A percentile compares a stretch with the other conserved stretches of the same genome.
These are phyloP conservation scores for Chrysoporthe cubensis DNA, from an alignment of 2,329 filamentous ascomycete genomes.

Conservation along the genomic window DNA sequence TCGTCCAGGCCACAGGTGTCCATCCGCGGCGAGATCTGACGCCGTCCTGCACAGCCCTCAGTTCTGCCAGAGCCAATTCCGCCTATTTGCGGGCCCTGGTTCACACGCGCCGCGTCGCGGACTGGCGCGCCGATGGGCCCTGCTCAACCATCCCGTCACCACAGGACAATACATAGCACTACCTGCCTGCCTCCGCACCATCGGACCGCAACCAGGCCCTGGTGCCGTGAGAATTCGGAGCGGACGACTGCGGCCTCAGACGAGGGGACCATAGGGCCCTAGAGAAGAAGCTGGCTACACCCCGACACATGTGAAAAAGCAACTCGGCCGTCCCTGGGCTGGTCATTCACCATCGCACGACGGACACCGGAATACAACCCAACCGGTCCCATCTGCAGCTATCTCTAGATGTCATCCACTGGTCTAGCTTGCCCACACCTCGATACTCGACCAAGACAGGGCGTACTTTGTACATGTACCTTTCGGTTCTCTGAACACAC, in stretches of 20 bases:
- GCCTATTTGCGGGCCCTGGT: background rate
- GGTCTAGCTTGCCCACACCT: background rate
- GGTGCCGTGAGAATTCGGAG: slow-evolving; percentile 1
- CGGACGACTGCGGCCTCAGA: background rate
- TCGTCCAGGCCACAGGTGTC: background rate
- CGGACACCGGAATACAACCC: slow-evolving; percentile 25
- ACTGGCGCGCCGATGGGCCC: slow-evolving; percentile 4
- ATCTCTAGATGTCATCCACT: slow-evolving; percentile 24
- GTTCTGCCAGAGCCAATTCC: background rate
- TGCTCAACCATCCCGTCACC: background rate
- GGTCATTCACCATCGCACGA: slow-evolving; percentile 15
- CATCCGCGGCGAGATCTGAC: background rate
- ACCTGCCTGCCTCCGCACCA: background rate
- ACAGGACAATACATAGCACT: background rate
- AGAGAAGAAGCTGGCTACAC: background rate
- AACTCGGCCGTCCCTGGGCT: background rate
- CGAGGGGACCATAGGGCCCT: background rate
- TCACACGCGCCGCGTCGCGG: background rate
- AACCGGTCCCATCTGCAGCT: slow-evolving; percentile 17
- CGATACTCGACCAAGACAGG: slow-evolving; percentile 1
- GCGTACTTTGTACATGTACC: slow-evolving; percentile 21
- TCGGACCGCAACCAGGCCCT: background rate
- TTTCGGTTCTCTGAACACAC: slow-evolving; percentile 19
- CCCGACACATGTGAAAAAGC: background rate
- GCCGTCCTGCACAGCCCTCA: background rate